These are phyloP conservation scores for Spergularia azorica DNA, from an alignment of 179 eudicot species.

Conservation along the genomic window DNA sequence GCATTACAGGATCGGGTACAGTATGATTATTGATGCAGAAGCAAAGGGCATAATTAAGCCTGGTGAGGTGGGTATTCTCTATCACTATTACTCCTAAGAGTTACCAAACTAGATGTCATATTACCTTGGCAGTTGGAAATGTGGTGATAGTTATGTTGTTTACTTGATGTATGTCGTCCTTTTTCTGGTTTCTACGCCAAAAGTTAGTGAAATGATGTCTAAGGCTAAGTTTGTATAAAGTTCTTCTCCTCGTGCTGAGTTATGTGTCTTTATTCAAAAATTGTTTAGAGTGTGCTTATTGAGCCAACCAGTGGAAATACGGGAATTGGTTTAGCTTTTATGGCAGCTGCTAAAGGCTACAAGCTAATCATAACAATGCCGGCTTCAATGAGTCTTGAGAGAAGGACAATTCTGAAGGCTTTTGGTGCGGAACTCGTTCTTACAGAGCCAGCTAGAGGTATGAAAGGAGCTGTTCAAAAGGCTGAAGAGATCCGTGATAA, in stretches of 20 bases:
- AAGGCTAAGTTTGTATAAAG: not conserved
- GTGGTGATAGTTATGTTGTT: not conserved
- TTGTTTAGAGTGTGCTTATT: constrained; percentile 69
- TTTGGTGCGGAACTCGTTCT: constrained; percentile 86
- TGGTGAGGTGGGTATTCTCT: constrained; percentile 40
- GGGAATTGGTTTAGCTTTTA: constrained; percentile 87
- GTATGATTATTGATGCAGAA: constrained; percentile 52
- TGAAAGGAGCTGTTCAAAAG: constrained; percentile 84
- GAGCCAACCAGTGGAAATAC: constrained; percentile 95
- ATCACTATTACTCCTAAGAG: not conserved
- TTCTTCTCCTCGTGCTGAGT: constrained; percentile 12
- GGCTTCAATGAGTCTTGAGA: constrained; percentile 85
- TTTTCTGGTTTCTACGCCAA: not conserved
- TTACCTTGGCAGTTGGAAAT: not conserved
- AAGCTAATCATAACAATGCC: constrained; percentile 91
- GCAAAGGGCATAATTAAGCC: constrained; percentile 45
- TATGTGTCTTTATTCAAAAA: not conserved
- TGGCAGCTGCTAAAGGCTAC: constrained; percentile 92
- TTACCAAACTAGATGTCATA: not conserved
- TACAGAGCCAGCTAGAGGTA: constrained; percentile 81
- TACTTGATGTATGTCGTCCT: not conserved
- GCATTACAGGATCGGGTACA: constrained; percentile 48
- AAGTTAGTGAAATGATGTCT: not conserved
- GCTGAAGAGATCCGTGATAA: constrained; percentile 81
- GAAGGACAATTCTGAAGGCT: constrained; percentile 77